Evolutionary conservation across 2,329 filamentous ascomycete species (phyloP), one percentile per base, ranked within the genome.

Genomic region (Microascus cirrosus): DNA sequence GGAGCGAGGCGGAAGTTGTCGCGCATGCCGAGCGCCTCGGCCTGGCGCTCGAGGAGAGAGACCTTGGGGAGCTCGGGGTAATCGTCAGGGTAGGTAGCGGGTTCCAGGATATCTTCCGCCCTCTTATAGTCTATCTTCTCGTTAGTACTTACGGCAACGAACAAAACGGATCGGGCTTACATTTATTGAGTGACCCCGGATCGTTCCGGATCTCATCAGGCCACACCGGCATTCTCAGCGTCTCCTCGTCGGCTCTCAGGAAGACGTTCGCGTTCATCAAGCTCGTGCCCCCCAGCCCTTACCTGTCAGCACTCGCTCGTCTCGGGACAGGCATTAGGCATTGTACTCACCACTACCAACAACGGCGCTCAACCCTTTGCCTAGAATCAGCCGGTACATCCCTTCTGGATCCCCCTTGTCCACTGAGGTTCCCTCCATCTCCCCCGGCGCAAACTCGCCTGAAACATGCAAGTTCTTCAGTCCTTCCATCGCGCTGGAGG

Each of bases 241-340:
- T 81, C 3, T 73, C 72, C 15, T 77, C 66, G 58, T 86, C 82
- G 2, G 82, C 78, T 62, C 81, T 75, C 18, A 87, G 70, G 62
- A 85, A 88, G 1, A 87, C 80, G 63, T 87, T 87, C 11, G 84
- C 83, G 61, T 87, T 87, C 48, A 87, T 76, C 32, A 87, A 67
- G 65, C 82, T 85, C 1, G 83, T 85, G 11, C 84, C 84, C 12
- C 84, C 85, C 34, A 87, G 78, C 1, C 83, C 77, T 80, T 45
- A 8, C 22, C 39, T 15, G 20, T 60, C 56, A 62, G 28, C 39
- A 53, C 20, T 25, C 25, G 3, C 34, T 28, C 39, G 22, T 12
- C 5, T 42, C 24, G 32, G 20, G 15, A 12, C 13, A 18, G 34
- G 35, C n/a, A 22, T n/a, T 53, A 28, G 20, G 42, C 8, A 3